Evolutionary conservation across 208 protist species (phyloP), one percentile per base, ranked within the genome.

Genomic region (Trichomonas vaginalis): DNA sequence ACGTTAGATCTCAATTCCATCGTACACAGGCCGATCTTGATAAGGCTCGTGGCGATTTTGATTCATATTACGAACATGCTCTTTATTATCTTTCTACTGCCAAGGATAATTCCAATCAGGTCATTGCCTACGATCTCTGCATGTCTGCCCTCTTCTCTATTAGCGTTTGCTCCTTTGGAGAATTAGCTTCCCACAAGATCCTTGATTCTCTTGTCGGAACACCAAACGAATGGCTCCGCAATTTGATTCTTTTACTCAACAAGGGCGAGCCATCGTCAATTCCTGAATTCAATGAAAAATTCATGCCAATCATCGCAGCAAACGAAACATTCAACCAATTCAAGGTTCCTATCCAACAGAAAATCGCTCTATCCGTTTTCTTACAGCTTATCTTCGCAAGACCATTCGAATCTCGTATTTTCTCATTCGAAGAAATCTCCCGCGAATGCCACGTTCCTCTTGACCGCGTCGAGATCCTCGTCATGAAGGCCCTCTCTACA

Each of bases 41-140:
- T 39, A 92, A 92, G 45, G 86, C 86, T 23, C 23, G 86, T 27
- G 86, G 86, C 10, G 86, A 92, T 92, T 92, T 92, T 51, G 86
- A 92, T 42, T 42, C 86, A 39, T 92, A 48, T 47, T 92, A 92
- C 46, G 9, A 45, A 92, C 86, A 92, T 32, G 86, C 86, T 8
- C n/a, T 92, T 39, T 51, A 48, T 14, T 92, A 92, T 39, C n/a
- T 92, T 9, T 92, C 86, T 9, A 92, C 86, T 51, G 48, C 86
- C 0, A 48, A 51, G 45, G 17, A 35, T 45, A 40, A 9, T 1
- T 51, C 42, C 35, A 45, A 92, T 32, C 17, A 35, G 15, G 45
- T 92, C 17, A 17, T 92, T 39, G 86, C 86, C 17, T 92, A 92
- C 15, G 86, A 92, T 15, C 17, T 92, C 9, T 92, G 86, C 45